Conservation (phyloP, 2,329 filamentous ascomycete species). For the Aspergillus luchuensis region DNA sequence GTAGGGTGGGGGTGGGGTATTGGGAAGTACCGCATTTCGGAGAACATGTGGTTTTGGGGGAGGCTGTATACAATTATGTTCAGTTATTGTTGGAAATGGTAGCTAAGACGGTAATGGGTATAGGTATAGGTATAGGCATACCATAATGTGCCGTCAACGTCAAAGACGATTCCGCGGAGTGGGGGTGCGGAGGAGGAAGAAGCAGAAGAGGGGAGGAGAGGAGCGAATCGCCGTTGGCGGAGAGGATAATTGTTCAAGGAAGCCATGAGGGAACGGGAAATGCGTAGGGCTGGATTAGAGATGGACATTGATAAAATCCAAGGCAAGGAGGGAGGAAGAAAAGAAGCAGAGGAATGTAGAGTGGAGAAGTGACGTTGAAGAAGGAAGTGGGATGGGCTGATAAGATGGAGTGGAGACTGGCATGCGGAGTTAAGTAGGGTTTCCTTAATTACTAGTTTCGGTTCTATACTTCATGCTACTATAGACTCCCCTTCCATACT, state of each 20-base stretch:
- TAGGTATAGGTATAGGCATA: constrained; percentile 47
- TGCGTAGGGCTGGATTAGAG: constrained; percentile 2
- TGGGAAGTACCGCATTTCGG: constrained; percentile 68
- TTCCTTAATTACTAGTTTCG: not conserved
- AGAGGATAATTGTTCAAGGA: constrained; percentile 25
- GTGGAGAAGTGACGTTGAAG: not conserved
- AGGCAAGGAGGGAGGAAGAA: not conserved
- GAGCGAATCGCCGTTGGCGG: constrained; percentile 52
- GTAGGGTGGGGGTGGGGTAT: no score
- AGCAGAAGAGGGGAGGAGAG: constrained; percentile 43
- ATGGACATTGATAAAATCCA: not conserved
- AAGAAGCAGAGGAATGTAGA: not conserved
- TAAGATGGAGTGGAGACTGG: constrained; percentile 3
- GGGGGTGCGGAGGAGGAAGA: constrained; percentile 40
- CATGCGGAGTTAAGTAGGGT: not conserved
- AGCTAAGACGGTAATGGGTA: constrained; percentile 33
- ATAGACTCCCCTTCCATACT: no score
- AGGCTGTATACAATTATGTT: constrained; percentile 54
- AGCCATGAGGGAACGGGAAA: constrained; percentile 21
- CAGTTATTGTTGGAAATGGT: not conserved
- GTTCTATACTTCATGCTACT: no score
- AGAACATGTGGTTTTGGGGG: constrained; percentile 95
- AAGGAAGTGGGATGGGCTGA: not conserved
- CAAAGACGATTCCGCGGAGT: constrained; percentile 71
- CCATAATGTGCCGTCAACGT: constrained; percentile 95